Evolutionary conservation across 257 asterid species (phyloP).

Genomic region (Solanum ahanhuiri): DNA sequence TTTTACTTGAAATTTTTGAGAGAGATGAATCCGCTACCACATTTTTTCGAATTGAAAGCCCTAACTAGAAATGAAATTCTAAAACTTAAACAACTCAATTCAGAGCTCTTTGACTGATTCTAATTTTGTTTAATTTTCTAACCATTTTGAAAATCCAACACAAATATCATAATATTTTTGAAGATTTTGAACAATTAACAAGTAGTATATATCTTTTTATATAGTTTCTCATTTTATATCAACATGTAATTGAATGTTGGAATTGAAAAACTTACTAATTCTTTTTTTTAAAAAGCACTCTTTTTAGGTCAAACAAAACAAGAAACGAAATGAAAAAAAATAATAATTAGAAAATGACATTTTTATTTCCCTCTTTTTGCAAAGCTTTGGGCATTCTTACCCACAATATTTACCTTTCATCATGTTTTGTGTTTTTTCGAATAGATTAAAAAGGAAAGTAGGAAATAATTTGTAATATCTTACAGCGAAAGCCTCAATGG

Average conservation of each 20-base stretch:
- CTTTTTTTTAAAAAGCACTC: not conserved
- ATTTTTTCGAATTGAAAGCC: not conserved
- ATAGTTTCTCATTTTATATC: not conserved
- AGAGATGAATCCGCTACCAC: not conserved
- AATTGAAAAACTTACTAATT: too few species aligned
- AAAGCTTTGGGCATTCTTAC: too few species aligned
- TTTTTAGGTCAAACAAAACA: too few species aligned
- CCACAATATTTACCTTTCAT: too few species aligned
- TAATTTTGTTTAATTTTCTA: too few species aligned
- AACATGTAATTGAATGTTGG: not conserved
- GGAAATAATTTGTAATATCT: not conserved
- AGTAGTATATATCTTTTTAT: not conserved
- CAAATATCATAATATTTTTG: not conserved
- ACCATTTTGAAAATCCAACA: not conserved
- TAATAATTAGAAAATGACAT: not conserved
- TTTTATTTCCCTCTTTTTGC: not conserved
- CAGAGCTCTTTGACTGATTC: not conserved
- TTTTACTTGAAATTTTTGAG: not conserved
- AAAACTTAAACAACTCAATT: not conserved
- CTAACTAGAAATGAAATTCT: not conserved
- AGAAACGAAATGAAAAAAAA: too few species aligned
- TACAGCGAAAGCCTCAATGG: conserved; percentile 77
- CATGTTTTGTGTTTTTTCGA: too few species aligned
- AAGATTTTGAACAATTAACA: not conserved
- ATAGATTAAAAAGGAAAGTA: not conserved